Evolutionary conservation across 176 grass and related monocot genomes (phyloP).

Genomic region (Cocos nucifera): DNA sequence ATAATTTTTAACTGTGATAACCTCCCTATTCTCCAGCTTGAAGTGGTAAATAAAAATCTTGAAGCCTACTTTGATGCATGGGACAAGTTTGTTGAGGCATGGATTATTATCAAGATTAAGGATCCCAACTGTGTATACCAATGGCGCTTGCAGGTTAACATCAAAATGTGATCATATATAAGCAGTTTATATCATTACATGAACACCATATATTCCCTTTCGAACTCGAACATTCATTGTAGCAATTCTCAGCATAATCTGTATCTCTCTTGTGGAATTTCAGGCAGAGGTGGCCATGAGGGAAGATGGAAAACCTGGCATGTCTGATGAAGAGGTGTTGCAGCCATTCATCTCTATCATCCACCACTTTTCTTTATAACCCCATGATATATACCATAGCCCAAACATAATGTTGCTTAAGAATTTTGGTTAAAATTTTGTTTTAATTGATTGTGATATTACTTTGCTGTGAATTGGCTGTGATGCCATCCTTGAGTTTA

Average conservation of each 20-base stretch:
- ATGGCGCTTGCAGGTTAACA: constrained; percentile 82
- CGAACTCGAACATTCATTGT: too few relatives aligned
- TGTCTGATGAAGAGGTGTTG: constrained; percentile 82
- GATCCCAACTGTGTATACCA: constrained; percentile 79
- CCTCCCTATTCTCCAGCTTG: constrained; percentile 39
- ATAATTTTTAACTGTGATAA: constrained; percentile 2
- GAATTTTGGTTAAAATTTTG: too few relatives aligned
- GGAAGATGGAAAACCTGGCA: constrained; percentile 89
- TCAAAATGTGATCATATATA: constrained; percentile 1
- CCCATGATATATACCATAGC: background rate
- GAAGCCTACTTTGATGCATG: constrained; percentile 82
- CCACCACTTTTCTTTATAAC: background rate
- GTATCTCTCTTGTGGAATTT: constrained; percentile 24
- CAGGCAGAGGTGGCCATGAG: constrained; percentile 95
- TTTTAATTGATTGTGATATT: too few relatives aligned
- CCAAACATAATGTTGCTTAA: too few relatives aligned
- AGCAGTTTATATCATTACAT: too few relatives aligned
- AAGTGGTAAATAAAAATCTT: constrained; percentile 88
- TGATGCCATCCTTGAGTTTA: too few relatives aligned
- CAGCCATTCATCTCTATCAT: background rate
- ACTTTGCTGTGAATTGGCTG: too few relatives aligned
- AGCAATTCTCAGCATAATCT: constrained; percentile 1
- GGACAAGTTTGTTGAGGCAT: constrained; percentile 85
- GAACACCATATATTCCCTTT: too few relatives aligned
- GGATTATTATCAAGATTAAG: constrained; percentile 97